Evolutionary conservation across 148 eudicot genomes (phyloP).

Genomic region (Silene latifolia): DNA sequence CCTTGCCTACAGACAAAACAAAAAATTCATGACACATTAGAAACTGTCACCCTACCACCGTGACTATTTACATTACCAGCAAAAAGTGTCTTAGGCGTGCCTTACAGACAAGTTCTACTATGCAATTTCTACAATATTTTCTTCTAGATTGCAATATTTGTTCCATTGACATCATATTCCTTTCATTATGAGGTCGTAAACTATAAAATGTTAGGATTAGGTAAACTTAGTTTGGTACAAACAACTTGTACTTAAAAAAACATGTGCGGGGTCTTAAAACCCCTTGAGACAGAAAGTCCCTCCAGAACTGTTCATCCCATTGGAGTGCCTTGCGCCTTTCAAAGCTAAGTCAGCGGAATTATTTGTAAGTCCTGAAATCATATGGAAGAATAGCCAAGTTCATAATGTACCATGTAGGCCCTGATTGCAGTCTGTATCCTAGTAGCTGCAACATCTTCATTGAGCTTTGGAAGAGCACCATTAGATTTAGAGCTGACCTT

Average conservation of each 20-base stretch:
- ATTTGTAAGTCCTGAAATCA: not conserved
- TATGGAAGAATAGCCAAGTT: not conserved
- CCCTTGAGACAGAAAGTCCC: too few relatives aligned
- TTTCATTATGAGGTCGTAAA: too few relatives aligned
- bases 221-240: too few relatives aligned
- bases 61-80: not conserved
- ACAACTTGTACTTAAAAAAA: too few relatives aligned
- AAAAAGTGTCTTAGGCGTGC: too few relatives aligned
- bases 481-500: constrained; percentile 23
- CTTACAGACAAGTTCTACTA: too few relatives aligned
- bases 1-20: constrained; percentile 54
- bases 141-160: too few relatives aligned
- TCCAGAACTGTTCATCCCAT: too few relatives aligned
- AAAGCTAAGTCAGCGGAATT: not conserved
- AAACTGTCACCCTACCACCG: not conserved
- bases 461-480: constrained; percentile 20
- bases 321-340: not conserved
- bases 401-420: constrained; percentile 49
- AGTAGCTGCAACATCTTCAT: constrained; percentile 67
- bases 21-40: not conserved
- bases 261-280: too few relatives aligned
- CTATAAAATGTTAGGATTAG: too few relatives aligned
- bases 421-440: constrained; percentile 77
- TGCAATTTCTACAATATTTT: too few relatives aligned
- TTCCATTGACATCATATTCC: too few relatives aligned